A percentile compares a stretch with the other conserved stretches of the same genome.
Conservation (phyloP, 1,139 yeast species). For the Debaryomyces fabryi region DNA sequence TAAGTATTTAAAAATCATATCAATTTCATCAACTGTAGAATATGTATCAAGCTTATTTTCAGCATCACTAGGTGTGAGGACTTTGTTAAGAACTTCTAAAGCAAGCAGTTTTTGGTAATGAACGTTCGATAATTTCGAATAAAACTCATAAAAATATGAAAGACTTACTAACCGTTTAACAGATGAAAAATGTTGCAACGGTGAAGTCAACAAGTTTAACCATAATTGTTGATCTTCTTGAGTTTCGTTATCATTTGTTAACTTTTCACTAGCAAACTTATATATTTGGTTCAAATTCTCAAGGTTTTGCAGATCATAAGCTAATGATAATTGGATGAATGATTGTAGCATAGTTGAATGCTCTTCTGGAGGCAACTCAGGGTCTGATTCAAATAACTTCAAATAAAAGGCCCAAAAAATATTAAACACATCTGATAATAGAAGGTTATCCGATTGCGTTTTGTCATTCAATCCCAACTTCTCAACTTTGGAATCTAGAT, state of each 20-base stretch:
- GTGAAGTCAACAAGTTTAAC: conserved; percentile 57
- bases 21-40: conserved; percentile 38
- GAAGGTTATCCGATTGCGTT: conserved; percentile 4
- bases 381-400: conserved; percentile 55
- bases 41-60: conserved; percentile 20
- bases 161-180: conserved; percentile 34
- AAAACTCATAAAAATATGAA: conserved; percentile 46
- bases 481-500: conserved; percentile 13
- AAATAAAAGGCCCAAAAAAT: conserved; percentile 68
- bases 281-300: conserved; percentile 65
- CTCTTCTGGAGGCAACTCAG: conserved; percentile 67
- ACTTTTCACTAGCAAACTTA: conserved; percentile 57
- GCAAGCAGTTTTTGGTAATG: conserved; percentile 43
- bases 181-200: conserved; percentile 49
- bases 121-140: conserved; percentile 35
- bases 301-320: conserved; percentile 65
- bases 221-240: conserved; percentile 47
- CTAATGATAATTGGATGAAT: conserved; percentile 62
- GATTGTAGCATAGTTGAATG: conserved; percentile 67
- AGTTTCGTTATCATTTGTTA: conserved; percentile 20
- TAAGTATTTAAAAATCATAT: conserved; percentile 47
- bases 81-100: conserved; percentile 43
- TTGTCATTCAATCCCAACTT: conserved; percentile 7
- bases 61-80: conserved; percentile 22
- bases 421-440: conserved; percentile 45